Percentiles rank a stretch among this genome's conserved stretches.
These are phyloP conservation scores for Rubia tinctorum DNA, from an alignment of 305 asterid species.

Conservation along the genomic window DNA sequence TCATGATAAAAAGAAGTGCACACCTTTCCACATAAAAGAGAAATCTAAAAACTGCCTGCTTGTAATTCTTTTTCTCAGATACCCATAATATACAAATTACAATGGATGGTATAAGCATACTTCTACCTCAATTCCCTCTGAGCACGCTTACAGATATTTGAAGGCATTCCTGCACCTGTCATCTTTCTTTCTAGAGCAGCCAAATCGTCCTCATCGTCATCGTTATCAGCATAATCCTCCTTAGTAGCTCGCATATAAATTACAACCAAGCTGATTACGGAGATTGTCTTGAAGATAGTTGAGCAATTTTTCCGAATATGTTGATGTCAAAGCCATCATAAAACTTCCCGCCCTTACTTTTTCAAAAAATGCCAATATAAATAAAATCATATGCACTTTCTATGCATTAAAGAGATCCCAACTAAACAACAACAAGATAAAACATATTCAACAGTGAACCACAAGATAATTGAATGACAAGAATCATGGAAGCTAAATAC, in stretches of 20 bases:
- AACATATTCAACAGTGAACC: background rate
- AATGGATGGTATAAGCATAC: background rate
- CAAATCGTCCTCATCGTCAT: constrained; percentile 96
- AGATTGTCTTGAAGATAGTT: too few species aligned
- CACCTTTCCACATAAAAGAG: background rate
- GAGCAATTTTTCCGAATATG: too few species aligned
- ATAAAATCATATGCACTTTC: constrained; percentile 25
- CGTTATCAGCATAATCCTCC: constrained; percentile 98
- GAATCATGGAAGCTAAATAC: background rate
- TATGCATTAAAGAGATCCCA: constrained; percentile 16
- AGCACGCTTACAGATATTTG: constrained; percentile 94
- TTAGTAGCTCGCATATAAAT: constrained; percentile 96
- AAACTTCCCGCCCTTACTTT: constrained; percentile 75
- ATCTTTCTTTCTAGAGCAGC: constrained; percentile 94
- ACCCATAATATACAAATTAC: background rate
- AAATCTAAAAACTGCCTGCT: background rate
- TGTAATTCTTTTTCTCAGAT: background rate
- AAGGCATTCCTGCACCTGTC: constrained; percentile 97
- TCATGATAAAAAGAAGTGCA: background rate
- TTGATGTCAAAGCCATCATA: constrained; percentile 96
- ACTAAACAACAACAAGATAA: constrained; percentile 6
- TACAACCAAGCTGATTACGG: too few species aligned
- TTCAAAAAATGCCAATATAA: constrained; percentile 15
- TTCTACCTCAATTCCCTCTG: constrained; percentile 84
- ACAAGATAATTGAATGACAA: background rate